Base-by-base conservation (phyloP, 768 basidiomycete genomes). In the Suillus alpinus region DNA sequence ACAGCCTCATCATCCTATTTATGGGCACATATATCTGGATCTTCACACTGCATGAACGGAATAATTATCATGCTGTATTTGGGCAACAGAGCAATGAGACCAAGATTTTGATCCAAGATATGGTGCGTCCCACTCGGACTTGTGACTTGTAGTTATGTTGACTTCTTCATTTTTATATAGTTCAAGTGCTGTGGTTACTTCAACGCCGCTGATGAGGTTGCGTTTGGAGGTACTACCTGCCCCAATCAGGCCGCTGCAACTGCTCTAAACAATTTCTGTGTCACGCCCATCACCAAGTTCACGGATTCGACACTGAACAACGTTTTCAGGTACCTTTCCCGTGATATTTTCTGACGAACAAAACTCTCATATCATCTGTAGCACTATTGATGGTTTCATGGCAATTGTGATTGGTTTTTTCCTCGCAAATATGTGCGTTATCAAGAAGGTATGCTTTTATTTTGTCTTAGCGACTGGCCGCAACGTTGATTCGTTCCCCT, bases 141-240 rank as follows among this genome's bases (percentile, higher is more conserved):
- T 32, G 31, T 14, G 9, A 23, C 14, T 56, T 14, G 12, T 43
- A 26, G 31, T 26, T 26, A 6, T 47, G 2, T 40, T 29, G 26
- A 14, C 20, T 7, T 34, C 18, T 32, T 23, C n/a, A 52, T 56
- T 50, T 58, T 32, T 57, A 29, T 51, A 57, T 60, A 95, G 93
- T 80, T 93, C 66, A 71, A 75, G 59, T 95, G 94, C 76, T 96
- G 94, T 67, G 94, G 94, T 18, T 96, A 94, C 73, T 90, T 90
- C 70, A 84, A 83, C 63, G 83, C 84, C 23, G 83, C 83, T 3
- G 83, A 89, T 61, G 64, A 78, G 4, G 80, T 81, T 37, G 84
- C 81, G 62, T 76, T 87, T 52, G 86, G 84, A n/a, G 87, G 88
- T 39, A 71, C 59, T 5, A 87, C 87, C 70, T 92, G 91, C 73